Percentiles rank a stretch among this genome's conserved stretches.
Evolutionary conservation across 495 filamentous ascomycete species (phyloP).

Genomic region (Chaetomium tenue): DNA sequence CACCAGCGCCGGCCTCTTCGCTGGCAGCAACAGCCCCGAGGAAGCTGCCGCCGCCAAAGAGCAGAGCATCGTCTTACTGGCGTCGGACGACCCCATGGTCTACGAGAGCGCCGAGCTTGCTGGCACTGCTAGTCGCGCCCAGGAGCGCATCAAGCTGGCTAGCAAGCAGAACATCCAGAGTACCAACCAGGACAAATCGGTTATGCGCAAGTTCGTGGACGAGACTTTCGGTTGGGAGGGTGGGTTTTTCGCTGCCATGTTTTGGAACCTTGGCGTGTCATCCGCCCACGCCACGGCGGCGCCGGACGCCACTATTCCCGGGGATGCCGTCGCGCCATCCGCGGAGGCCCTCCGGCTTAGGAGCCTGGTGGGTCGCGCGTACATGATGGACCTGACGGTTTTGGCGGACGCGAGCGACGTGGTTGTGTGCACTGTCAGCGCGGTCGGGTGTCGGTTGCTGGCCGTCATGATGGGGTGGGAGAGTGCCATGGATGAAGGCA

Average conservation of each 20-base stretch:
- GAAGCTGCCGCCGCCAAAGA: conserved; percentile 31
- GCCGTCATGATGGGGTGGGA: conserved; percentile 83
- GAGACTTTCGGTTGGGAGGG: conserved; percentile 72
- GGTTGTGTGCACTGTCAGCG: conserved; percentile 65
- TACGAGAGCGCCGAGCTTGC: conserved; percentile 58
- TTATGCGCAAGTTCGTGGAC: conserved; percentile 59
- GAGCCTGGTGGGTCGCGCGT: conserved; percentile 65
- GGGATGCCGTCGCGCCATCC: conserved; percentile 34
- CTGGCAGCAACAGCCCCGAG: conserved; percentile 33
- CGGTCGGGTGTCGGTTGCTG: conserved; percentile 63
- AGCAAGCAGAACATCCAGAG: conserved; percentile 51
- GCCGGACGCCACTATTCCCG: conserved; percentile 10
- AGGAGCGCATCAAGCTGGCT: conserved; percentile 64
- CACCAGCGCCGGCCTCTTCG: conserved; percentile 31
- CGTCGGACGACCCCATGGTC: conserved; percentile 70
- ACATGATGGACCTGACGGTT: conserved; percentile 68
- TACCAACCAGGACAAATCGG: conserved; percentile 33
- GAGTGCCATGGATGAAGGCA: conserved; percentile 50
- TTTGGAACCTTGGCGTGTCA: conserved; percentile 60
- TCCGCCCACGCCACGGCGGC: conserved; percentile 17
- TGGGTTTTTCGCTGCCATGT: conserved; percentile 68
- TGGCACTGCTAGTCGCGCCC: conserved; percentile 51
- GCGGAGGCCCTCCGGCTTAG: conserved; percentile 56
- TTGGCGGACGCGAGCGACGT: conserved; percentile 58
- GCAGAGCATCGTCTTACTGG: conserved; percentile 54